Conservation (phyloP, 148 eudicot genomes). For the Hydrangea macrophylla region DNA sequence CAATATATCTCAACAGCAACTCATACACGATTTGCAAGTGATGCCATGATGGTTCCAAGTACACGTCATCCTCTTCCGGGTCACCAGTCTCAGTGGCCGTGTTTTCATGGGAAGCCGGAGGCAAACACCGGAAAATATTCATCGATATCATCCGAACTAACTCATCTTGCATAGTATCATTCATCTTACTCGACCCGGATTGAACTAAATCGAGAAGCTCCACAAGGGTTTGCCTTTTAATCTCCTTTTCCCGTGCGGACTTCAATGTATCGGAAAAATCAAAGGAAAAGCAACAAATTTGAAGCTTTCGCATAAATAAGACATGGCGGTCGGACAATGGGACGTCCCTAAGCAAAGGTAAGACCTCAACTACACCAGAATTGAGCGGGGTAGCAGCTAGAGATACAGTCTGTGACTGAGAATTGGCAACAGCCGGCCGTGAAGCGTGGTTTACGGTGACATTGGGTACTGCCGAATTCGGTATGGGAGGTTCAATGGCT, state of each 20-base stretch:
- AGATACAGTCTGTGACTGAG: slow-evolving; percentile 13
- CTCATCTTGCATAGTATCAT: slow-evolving; percentile 44
- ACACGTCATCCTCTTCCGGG: slow-evolving; percentile 48
- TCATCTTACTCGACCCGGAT: slow-evolving; percentile 41
- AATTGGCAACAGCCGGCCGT: slow-evolving; percentile 9
- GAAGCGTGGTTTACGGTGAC: slow-evolving; percentile 46
- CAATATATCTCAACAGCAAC: slow-evolving; percentile 42
- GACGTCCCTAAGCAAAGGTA: slow-evolving; percentile 41
- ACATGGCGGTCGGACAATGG: slow-evolving; percentile 34
- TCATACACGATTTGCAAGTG: slow-evolving; percentile 51
- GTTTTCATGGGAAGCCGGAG: slow-evolving; percentile 39
- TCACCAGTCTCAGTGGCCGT: slow-evolving; percentile 32
- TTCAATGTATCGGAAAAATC: slow-evolving; percentile 44
- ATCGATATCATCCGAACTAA: slow-evolving; percentile 39
- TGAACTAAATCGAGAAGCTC: slow-evolving; percentile 49
- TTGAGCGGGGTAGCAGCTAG: slow-evolving; percentile 6
- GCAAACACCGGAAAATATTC: slow-evolving; percentile 42
- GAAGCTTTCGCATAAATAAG: slow-evolving; percentile 38
- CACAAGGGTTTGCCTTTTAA: slow-evolving; percentile 41
- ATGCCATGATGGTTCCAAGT: slow-evolving; percentile 45
- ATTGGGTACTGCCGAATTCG: slow-evolving; percentile 16
- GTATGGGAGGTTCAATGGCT: slow-evolving; percentile 34
- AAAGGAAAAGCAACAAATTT: slow-evolving; percentile 31
- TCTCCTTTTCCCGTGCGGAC: slow-evolving; percentile 40
- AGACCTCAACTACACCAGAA: slow-evolving; percentile 29